Conservation (phyloP, 345 rosid genomes). For the Dipteronia dyeriana region DNA sequence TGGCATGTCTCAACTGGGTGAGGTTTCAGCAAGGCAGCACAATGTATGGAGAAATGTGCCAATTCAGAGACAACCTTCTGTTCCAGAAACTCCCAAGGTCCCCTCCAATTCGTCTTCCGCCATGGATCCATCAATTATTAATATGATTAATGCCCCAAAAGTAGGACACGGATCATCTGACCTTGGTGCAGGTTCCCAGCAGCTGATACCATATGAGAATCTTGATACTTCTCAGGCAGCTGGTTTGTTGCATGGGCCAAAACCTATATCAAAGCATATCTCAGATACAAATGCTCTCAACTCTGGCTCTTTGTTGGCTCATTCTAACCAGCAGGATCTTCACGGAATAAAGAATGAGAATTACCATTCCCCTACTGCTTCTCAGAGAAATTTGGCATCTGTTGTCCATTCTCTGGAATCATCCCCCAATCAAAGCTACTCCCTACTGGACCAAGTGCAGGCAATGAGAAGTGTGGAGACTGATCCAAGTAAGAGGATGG, state of each 20-base stretch:
- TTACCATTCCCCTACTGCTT: constrained; percentile 18
- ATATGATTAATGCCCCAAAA: constrained; percentile 18
- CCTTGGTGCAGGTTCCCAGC: constrained; percentile 19
- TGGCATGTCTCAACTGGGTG: constrained; percentile 29
- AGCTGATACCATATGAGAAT: constrained; percentile 25
- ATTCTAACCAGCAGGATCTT: constrained; percentile 26
- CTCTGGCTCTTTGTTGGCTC: constrained; percentile 16
- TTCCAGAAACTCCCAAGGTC: constrained; percentile 17
- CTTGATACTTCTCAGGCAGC: constrained; percentile 20
- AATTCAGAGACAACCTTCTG: constrained; percentile 27
- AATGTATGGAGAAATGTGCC: constrained; percentile 41
- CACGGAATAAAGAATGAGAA: constrained; percentile 23
- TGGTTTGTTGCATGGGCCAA: constrained; percentile 22
- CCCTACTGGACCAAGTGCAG: constrained; percentile 38
- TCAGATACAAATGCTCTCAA: constrained; percentile 23
- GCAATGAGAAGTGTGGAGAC: constrained; percentile 26
- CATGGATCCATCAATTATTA: constrained; percentile 22
- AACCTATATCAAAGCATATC: constrained; percentile 10
- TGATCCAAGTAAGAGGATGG: constrained; percentile 28
- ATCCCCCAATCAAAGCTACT: constrained; percentile 20
- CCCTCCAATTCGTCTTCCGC: constrained; percentile 24
- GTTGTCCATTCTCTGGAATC: constrained; percentile 21
- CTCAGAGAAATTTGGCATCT: constrained; percentile 24
- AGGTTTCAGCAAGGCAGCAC: constrained; percentile 25
- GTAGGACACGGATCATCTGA: constrained; percentile 27